Percentiles rank a stretch among this genome's conserved stretches.
phyloP scores from a whole-genome alignment of 768 basidiomycete species.

The Asterophora lycoperdoides region DNA sequence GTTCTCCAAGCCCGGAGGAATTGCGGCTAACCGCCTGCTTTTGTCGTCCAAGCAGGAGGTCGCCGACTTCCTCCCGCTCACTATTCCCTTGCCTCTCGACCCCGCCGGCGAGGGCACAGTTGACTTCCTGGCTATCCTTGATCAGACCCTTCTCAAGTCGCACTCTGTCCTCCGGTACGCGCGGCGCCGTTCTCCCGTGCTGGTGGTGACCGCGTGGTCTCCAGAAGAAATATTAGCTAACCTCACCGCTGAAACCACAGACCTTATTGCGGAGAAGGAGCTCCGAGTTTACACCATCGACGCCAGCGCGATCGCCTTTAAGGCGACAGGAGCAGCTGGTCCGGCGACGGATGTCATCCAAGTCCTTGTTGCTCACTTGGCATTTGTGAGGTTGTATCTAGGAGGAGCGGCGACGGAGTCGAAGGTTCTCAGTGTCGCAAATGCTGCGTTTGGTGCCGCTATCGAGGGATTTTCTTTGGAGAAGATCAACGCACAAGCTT shows the following conservation, averaged over 20 bases:
- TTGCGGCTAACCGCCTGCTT: slow-evolving; percentile 66
- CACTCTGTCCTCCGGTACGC: slow-evolving; percentile 70
- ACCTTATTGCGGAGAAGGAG: slow-evolving; percentile 45
- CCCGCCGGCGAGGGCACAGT: slow-evolving; percentile 40
- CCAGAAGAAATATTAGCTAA: slow-evolving; percentile 67
- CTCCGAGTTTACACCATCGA: slow-evolving; percentile 60
- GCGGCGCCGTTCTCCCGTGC: slow-evolving; percentile 61
- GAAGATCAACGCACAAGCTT: slow-evolving; percentile 54
- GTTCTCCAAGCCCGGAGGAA: slow-evolving; percentile 68
- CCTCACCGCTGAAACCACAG: slow-evolving; percentile 48
- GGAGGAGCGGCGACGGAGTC: slow-evolving; percentile 56
- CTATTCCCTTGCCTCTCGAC: slow-evolving; percentile 54
- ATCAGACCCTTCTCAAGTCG: slow-evolving; percentile 72
- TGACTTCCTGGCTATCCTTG: slow-evolving; percentile 74
- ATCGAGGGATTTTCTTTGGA: slow-evolving; percentile 46
- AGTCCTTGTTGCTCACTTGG: slow-evolving; percentile 63
- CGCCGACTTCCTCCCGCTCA: slow-evolving; percentile 45
- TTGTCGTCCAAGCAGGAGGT: slow-evolving; percentile 44
- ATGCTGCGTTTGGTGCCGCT: slow-evolving; percentile 38
- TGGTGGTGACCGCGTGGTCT: slow-evolving; percentile 75
- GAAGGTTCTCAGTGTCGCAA: slow-evolving; percentile 49
- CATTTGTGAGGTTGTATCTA: slow-evolving; percentile 82
- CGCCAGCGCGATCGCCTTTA: slow-evolving; percentile 46
- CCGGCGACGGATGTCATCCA: slow-evolving; percentile 41
- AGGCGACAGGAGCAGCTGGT: slow-evolving; percentile 31